phyloP scores from a whole-genome alignment of 2,329 filamentous ascomycete species.

The Pseudogymnoascus sp. region DNA sequence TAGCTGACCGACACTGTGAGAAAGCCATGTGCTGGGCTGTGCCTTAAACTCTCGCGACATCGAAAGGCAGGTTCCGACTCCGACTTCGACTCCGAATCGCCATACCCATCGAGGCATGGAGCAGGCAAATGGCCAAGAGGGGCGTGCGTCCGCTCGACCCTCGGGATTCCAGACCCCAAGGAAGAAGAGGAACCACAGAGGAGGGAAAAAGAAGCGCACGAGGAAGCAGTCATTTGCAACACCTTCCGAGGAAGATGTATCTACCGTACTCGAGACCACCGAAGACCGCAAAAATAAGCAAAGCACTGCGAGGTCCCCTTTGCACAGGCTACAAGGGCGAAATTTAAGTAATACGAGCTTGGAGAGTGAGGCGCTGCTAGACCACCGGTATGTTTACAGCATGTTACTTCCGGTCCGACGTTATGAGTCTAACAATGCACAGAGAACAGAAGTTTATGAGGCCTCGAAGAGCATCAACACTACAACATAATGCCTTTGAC shows the following conservation, averaged over 20 bases:
- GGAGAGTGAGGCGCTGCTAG: constrained; percentile 79
- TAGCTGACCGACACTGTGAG: neutral
- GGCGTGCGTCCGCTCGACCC: neutral
- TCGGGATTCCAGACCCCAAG: constrained; percentile 6
- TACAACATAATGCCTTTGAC: constrained; percentile 29
- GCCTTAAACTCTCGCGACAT: neutral
- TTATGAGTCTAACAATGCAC: constrained; percentile 13
- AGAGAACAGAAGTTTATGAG: constrained; percentile 46
- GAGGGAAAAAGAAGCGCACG: constrained; percentile 68
- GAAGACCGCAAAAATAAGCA: constrained; percentile 28
- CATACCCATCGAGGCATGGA: neutral
- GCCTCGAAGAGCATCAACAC: constrained; percentile 52
- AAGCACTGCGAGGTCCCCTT: constrained; percentile 30
- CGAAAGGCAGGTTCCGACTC: neutral
- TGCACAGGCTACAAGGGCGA: constrained; percentile 43
- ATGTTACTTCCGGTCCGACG: neutral
- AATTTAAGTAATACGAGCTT: constrained; percentile 78
- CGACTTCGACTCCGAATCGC: neutral
- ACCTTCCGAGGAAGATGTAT: constrained; percentile 47
- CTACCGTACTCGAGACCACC: constrained; percentile 29
- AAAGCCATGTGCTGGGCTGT: neutral
- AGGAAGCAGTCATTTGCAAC: constrained; percentile 75
- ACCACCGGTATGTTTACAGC: constrained; percentile 59
- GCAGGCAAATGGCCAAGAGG: neutral
- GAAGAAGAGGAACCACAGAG: constrained; percentile 69